Evolutionary conservation across 2,329 filamentous ascomycete species (phyloP), one percentile per base, ranked within the genome.

Genomic region (Aureobasidium sp.): DNA sequence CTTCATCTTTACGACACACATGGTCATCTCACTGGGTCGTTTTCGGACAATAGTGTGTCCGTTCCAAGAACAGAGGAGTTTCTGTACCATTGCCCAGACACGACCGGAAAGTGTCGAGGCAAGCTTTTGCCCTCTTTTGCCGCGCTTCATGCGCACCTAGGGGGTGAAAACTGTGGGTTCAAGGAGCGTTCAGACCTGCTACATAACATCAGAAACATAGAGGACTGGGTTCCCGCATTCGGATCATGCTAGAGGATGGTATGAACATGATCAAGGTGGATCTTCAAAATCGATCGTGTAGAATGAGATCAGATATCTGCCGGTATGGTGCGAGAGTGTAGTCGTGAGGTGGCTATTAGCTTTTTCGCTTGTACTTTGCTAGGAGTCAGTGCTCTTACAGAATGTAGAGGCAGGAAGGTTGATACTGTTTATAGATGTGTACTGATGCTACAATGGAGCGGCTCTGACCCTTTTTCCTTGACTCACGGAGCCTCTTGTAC

Each of bases 401-500:
- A 13, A 3, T 10, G 9, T 34, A 34, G 3, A 34, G 32, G 7
- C 32, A 34, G 32, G 7, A 10, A 37, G 1, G 11, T 15, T 37
- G 11, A 11, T 11, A 37, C 34, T 13, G 1, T 2, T 15, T 4
- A 37, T 2, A 6, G 6, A 4, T 13, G 32, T 15, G 15, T 13
- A 15, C 34, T 37, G 34, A 32, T 10, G 3, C 27, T 48, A 48
- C 15, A 9, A 32, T 5, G 44, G 27, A 32, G 27, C 16, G 15
- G 34, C 52, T 54, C 53, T 61, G 37, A 49, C 41, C 21, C 54
- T 57, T 48, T 62, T 45, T 16, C 53, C 53, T 36, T 44, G 39
- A 55, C 41, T 8, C 32, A n/a, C n/a, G 3, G 10, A 3, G 6
- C 50, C n/a, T 4, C 27, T 42, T 10, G 21, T 32, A 9, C 34